Conservation (phyloP, 192 early-diverging fungal genomes). For the Coemansia aciculifera region DNA sequence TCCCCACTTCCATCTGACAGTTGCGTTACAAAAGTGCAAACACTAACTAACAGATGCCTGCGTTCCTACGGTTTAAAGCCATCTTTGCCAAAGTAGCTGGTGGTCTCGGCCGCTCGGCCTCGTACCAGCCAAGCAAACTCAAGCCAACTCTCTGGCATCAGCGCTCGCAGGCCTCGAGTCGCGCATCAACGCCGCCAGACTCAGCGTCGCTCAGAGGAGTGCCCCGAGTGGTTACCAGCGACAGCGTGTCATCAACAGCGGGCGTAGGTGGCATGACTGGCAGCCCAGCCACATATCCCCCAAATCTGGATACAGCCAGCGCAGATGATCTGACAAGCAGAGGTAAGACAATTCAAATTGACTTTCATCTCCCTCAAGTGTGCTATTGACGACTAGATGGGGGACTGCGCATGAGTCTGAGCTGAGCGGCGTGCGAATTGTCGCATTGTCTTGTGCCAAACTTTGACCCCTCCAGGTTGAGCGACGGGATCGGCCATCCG, state of each 20-base stretch:
- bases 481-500: not conserved
- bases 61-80: constrained; percentile 35
- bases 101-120: constrained; percentile 43
- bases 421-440: not conserved
- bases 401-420: not conserved
- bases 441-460: not conserved
- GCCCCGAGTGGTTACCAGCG: constrained; percentile 14
- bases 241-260: constrained; percentile 6
- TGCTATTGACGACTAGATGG: not conserved
- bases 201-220: constrained; percentile 15
- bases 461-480: not conserved
- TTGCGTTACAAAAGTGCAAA: not conserved
- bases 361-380: not conserved
- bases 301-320: constrained; percentile 22
- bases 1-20: not conserved
- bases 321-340: constrained; percentile 13
- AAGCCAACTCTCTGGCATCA: constrained; percentile 38
- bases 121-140: constrained; percentile 38
- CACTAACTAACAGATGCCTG: constrained; percentile 26
- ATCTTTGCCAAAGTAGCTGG: constrained; percentile 51
- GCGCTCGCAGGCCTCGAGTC: constrained; percentile 39
- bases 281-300: constrained; percentile 11
- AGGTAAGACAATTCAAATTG: constrained; percentile 4
- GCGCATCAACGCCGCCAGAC: constrained; percentile 30
- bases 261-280: not conserved